Base-by-base conservation (phyloP, 805 yeast genomes). In the Henningerozyma blattae region DNA sequence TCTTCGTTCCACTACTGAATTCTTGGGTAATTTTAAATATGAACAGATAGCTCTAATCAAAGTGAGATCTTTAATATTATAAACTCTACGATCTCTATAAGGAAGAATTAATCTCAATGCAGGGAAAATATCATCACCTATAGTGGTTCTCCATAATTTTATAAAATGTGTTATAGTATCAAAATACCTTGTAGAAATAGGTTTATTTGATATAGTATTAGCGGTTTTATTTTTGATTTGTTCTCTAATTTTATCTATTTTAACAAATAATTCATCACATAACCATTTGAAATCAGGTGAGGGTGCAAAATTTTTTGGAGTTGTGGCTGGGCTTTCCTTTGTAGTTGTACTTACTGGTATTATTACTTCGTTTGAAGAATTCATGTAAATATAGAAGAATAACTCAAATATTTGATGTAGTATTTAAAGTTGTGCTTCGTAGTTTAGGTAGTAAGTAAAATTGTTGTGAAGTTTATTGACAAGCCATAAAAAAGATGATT, bases 121-220 rank as follows among this genome's bases (percentile, higher is more conserved):
- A 0, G 89, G 87, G 44, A 67, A 75, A 3, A 86, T 65, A 51
- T 86, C 68, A 14, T 64, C 54, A 0, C 85, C 85, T 0, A 77
- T 75, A 2, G 63, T 55, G 13, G 43, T 44, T 25, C 75, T 54
- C 79, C 81, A 78, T 26, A 61, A 50, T 4, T 49, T 47, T 20
- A 75, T 57, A 46, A 74, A 78, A 14, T 44, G 41, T 0, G 45
- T 36, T 3, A 72, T 53, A 1, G 59, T 42, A 15, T 54, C 47
- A 5, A 45, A 34, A 30, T 52, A 50, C 25, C 42, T 41, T 24
- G 36, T 31, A 34, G 46, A 34, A 13, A 39, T 32, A 3, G 56
- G 41, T 32, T 46, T 52, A 3, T 35, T 35, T 17, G 40, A 25
- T 7, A 7, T 10, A n/a, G 7, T 13, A 38, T 34, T 4, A 18